Conservation (phyloP, 1,284 basidiomycete species). For the Cryptococcus sp. region DNA sequence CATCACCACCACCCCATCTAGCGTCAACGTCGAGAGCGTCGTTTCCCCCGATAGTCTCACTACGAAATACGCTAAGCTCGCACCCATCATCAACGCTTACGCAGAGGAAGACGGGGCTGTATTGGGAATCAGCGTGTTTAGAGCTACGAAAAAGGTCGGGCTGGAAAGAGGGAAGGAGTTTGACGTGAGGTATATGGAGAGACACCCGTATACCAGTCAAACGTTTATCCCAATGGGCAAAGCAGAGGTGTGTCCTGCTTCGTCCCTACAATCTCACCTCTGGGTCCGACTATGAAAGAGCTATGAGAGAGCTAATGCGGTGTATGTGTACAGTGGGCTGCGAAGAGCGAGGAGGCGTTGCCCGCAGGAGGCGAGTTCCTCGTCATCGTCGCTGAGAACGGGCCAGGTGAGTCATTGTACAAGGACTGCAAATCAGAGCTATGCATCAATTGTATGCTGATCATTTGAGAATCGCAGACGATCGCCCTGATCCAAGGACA, state of each 20-base stretch:
- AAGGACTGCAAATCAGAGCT: neutral
- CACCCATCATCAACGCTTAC: constrained; percentile 68
- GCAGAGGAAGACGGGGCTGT: constrained; percentile 57
- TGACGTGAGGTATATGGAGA: constrained; percentile 53
- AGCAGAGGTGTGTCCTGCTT: constrained; percentile 47
- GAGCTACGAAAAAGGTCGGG: constrained; percentile 61
- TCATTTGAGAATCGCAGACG: constrained; percentile 55
- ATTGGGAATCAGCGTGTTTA: constrained; percentile 73
- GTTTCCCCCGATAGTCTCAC: constrained; percentile 61
- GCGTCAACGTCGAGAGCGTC: constrained; percentile 62
- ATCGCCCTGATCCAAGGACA: constrained; percentile 65
- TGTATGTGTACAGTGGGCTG: constrained; percentile 29
- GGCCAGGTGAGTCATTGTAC: constrained; percentile 50
- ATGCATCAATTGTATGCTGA: neutral
- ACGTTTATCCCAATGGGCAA: constrained; percentile 85
- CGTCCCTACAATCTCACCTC: neutral
- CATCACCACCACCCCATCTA: constrained; percentile 62
- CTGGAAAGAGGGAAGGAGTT: constrained; percentile 59
- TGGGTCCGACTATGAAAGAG: too few relatives aligned
- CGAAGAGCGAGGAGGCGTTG: constrained; percentile 45
- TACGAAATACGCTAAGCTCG: constrained; percentile 79
- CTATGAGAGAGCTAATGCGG: neutral
- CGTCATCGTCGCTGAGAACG: constrained; percentile 80
- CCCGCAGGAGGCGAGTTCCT: constrained; percentile 44
- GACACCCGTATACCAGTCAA: constrained; percentile 63